Conservation (phyloP, 2,329 filamentous ascomycete genomes). For the Sarocladium brachiariae region DNA sequence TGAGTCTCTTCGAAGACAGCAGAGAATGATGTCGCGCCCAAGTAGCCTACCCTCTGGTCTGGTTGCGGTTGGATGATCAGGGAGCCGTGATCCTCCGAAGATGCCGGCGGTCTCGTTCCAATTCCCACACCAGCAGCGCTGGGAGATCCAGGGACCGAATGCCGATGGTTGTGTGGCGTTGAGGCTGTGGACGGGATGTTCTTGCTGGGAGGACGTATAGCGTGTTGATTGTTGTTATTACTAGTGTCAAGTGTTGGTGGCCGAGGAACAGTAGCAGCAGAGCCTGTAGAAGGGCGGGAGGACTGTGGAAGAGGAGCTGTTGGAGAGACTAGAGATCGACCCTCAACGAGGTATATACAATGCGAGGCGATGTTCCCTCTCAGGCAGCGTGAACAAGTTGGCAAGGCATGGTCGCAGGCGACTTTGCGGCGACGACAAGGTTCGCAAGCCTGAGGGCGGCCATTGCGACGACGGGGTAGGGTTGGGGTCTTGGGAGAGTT, state of each 20-base stretch:
- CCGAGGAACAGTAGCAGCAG: background rate
- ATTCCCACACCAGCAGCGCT: no score
- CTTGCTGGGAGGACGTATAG: no score
- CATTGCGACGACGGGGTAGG: constrained; percentile 5
- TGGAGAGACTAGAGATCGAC: background rate
- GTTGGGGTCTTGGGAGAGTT: constrained; percentile 10
- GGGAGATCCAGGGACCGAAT: constrained; percentile 16
- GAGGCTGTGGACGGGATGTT: background rate
- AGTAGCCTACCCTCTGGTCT: constrained; percentile 26
- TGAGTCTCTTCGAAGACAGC: constrained; percentile 37
- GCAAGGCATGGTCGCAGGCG: constrained; percentile 10
- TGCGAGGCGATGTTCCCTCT: constrained; percentile 1
- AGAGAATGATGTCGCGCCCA: constrained; percentile 38
- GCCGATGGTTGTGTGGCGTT: constrained; percentile 1
- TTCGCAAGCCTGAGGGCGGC: constrained; percentile 21
- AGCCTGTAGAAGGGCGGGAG: background rate
- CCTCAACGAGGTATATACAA: constrained; percentile 5
- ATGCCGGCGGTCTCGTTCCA: no score
- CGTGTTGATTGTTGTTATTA: no score
- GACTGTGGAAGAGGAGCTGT: background rate
- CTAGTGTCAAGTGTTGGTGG: background rate
- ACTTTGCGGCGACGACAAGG: constrained; percentile 11
- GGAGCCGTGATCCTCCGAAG: constrained; percentile 4
- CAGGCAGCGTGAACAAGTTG: background rate
- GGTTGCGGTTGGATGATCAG: background rate